Evolutionary conservation across 176 grass and related monocot genomes (phyloP).

Genomic region (Lolium rigidum): DNA sequence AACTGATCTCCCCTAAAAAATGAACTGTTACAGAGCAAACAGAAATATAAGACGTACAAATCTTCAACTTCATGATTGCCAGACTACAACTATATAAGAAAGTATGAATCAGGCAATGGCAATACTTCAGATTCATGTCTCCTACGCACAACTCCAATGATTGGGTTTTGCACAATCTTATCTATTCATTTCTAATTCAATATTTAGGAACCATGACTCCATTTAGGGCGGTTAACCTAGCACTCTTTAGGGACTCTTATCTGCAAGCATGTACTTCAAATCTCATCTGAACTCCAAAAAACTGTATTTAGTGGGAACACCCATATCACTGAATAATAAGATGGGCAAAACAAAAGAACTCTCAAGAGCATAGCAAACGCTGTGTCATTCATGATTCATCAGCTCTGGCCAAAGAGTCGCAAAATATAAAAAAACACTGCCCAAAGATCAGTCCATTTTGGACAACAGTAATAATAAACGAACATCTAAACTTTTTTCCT

Average conservation of each 20-base stretch:
- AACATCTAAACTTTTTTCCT: too few relatives aligned
- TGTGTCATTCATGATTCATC: neutral
- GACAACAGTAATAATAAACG: neutral
- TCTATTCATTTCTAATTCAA: neutral
- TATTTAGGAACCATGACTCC: neutral
- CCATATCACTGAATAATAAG: neutral
- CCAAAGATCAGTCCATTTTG: neutral
- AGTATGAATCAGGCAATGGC: neutral
- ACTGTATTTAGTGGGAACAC: neutral
- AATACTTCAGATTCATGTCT: neutral
- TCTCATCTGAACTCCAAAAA: slow-evolving; percentile 4
- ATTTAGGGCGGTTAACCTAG: neutral
- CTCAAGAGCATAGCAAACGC: neutral
- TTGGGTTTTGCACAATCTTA: neutral
- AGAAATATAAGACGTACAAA: too few relatives aligned
- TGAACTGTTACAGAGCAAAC: neutral
- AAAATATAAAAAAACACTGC: too few relatives aligned
- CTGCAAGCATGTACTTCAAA: neutral
- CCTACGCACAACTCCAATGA: neutral
- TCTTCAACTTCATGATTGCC: too few relatives aligned
- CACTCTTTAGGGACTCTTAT: neutral
- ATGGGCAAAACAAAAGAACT: neutral
- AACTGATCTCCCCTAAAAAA: too few relatives aligned
- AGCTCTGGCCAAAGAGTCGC: neutral
- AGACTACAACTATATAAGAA: too few relatives aligned